Evolutionary conservation across 1,139 yeast genomes (phyloP).

Genomic region (Taphrina sp.): DNA sequence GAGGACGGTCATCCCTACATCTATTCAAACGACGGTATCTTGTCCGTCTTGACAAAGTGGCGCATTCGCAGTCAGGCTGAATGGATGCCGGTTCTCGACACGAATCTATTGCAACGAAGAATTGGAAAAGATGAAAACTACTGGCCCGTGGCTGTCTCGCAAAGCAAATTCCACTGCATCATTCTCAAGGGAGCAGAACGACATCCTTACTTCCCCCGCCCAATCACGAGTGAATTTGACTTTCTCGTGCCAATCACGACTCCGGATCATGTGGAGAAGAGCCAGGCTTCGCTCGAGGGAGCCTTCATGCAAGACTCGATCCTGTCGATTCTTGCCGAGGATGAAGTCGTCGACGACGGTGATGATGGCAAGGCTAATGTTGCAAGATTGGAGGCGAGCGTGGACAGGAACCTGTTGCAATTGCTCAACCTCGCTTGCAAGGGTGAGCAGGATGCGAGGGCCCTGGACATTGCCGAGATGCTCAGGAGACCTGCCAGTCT

Average conservation of each 20-base stretch:
- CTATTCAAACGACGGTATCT: constrained; percentile 71
- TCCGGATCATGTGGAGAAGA: constrained; percentile 41
- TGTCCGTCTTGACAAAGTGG: constrained; percentile 74
- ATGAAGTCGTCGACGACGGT: background rate
- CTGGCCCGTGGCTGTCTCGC: constrained; percentile 83
- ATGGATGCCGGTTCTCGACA: constrained; percentile 85
- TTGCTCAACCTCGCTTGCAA: constrained; percentile 76
- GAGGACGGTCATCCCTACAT: constrained; percentile 86
- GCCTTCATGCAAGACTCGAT: constrained; percentile 38
- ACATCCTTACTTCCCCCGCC: constrained; percentile 66
- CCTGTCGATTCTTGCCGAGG: constrained; percentile 45
- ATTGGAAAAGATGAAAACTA: constrained; percentile 53
- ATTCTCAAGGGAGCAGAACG: constrained; percentile 55
- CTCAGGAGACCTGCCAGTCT: constrained; percentile 75
- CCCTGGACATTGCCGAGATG: constrained; percentile 66
- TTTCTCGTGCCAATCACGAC: constrained; percentile 58
- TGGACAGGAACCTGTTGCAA: constrained; percentile 71
- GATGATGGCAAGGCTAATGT: no score
- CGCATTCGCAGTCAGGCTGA: constrained; percentile 66
- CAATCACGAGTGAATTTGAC: constrained; percentile 76
- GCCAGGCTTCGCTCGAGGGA: constrained; percentile 41
- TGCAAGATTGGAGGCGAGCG: constrained; percentile 48
- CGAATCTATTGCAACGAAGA: constrained; percentile 53
- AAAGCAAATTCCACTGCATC: constrained; percentile 61
- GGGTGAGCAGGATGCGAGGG: constrained; percentile 62